Percentiles rank a stretch among this genome's conserved stretches.
phyloP scores from a whole-genome alignment of 176 grass and related monocot species.

The Miscanthus lutarioriparius region DNA sequence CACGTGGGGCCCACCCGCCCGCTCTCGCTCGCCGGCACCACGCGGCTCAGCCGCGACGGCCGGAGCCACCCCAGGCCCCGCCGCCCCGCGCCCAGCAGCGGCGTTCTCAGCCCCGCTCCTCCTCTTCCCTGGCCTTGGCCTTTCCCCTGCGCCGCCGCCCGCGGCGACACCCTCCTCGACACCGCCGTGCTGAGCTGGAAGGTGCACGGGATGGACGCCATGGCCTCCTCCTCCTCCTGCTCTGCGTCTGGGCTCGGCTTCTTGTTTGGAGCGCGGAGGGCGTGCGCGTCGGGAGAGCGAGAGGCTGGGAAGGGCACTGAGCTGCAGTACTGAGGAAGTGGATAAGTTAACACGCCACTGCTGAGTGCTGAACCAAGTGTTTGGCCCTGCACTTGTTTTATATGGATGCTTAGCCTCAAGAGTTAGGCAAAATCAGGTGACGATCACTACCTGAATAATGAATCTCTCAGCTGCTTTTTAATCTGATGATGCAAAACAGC shows the following conservation, averaged over 20 bases:
- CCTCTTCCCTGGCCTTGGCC: neutral
- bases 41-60: constrained; percentile 42
- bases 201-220: constrained; percentile 73
- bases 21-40: constrained; percentile 47
- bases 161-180: constrained; percentile 23
- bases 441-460: neutral
- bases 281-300: constrained; percentile 29
- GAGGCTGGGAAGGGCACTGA: constrained; percentile 40
- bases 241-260: neutral
- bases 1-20: constrained; percentile 53
- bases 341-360: constrained; percentile 29
- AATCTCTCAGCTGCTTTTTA: constrained; percentile 14
- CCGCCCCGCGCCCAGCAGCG: constrained; percentile 34
- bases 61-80: constrained; percentile 38
- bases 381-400: neutral
- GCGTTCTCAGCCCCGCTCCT: constrained; percentile 33
- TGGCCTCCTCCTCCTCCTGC: neutral
- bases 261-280: neutral
- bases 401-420: neutral
- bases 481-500: neutral
- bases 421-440: neutral
- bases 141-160: constrained; percentile 15
- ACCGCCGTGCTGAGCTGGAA: constrained; percentile 44
- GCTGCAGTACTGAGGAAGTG: constrained; percentile 8
- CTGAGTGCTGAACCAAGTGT: neutral